Evolutionary conservation across 2,329 filamentous ascomycete species (phyloP).

Genomic region (Sporothrix inflata): DNA sequence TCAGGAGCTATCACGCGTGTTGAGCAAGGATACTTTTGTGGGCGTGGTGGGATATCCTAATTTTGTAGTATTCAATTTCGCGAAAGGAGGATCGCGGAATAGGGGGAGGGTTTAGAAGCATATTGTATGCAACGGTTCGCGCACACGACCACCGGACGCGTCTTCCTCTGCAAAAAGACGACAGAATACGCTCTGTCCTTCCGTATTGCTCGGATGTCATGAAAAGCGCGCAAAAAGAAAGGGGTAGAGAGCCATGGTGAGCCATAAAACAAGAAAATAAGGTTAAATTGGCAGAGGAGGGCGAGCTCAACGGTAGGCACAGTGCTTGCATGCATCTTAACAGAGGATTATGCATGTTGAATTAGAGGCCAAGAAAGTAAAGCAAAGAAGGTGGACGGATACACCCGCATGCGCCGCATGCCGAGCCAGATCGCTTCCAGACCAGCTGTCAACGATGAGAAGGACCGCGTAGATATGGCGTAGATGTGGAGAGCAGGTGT

Average conservation of each 20-base stretch:
- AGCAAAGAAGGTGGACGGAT: neutral
- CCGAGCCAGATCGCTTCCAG: neutral
- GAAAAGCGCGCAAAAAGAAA: neutral
- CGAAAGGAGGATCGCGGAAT: neutral
- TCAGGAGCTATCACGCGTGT: slow-evolving; percentile 4
- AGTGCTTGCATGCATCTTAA: neutral
- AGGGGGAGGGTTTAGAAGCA: neutral
- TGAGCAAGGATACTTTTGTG: neutral
- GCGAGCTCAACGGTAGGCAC: neutral
- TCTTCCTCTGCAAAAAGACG: neutral
- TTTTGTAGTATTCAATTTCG: slow-evolving; percentile 15
- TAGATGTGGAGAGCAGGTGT: neutral
- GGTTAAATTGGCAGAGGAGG: neutral
- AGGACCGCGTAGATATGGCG: neutral
- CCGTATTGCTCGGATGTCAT: neutral
- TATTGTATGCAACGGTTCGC: neutral
- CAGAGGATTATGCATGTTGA: neutral
- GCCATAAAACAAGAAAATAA: slow-evolving; percentile 18
- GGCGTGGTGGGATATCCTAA: neutral
- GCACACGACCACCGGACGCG: neutral
- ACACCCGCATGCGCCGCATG: neutral
- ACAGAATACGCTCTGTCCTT: neutral
- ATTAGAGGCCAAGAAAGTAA: neutral
- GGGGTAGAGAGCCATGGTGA: neutral
- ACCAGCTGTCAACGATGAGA: neutral